phyloP scores from a whole-genome alignment of 116 monocot genomes.

The Cymodocea nodosa region DNA sequence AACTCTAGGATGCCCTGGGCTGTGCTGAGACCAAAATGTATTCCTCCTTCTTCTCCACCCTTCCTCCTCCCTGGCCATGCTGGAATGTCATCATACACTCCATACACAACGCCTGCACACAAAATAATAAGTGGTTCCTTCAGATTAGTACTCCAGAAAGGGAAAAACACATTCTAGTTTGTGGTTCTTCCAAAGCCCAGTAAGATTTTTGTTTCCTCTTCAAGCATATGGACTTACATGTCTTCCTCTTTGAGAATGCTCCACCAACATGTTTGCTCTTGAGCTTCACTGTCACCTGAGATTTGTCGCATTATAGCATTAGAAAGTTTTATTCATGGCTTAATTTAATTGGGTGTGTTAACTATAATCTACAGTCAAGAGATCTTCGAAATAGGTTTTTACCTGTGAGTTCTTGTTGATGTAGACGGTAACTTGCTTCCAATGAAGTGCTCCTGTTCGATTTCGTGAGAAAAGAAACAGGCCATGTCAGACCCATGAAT shows the following conservation, averaged over 20 bases:
- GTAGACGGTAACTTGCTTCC: constrained; percentile 15
- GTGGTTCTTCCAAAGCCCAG: neutral
- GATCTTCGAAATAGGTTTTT: neutral
- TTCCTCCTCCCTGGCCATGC: constrained; percentile 6
- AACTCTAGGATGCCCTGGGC: constrained; percentile 13
- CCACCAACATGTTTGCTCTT: constrained; percentile 18
- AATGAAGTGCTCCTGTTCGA: constrained; percentile 11
- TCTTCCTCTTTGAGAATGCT: constrained; percentile 21
- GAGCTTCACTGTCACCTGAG: constrained; percentile 16
- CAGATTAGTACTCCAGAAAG: neutral
- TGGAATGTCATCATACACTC: constrained; percentile 13
- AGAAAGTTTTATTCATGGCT: too few relatives aligned
- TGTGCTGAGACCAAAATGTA: constrained; percentile 16
- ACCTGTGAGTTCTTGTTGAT: constrained; percentile 21
- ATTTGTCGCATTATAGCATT: too few relatives aligned
- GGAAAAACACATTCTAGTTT: too few relatives aligned
- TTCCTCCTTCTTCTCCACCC: constrained; percentile 1
- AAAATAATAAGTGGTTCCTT: neutral
- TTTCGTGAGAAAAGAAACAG: neutral
- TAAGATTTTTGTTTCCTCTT: neutral
- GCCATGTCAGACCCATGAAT: too few relatives aligned
- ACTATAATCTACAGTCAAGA: too few relatives aligned
- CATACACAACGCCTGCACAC: constrained; percentile 11
- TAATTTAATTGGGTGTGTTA: too few relatives aligned
- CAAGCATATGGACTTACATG: neutral